phyloP scores from a whole-genome alignment of 2,329 filamentous ascomycete genomes.

The Fusarium buxicola region DNA sequence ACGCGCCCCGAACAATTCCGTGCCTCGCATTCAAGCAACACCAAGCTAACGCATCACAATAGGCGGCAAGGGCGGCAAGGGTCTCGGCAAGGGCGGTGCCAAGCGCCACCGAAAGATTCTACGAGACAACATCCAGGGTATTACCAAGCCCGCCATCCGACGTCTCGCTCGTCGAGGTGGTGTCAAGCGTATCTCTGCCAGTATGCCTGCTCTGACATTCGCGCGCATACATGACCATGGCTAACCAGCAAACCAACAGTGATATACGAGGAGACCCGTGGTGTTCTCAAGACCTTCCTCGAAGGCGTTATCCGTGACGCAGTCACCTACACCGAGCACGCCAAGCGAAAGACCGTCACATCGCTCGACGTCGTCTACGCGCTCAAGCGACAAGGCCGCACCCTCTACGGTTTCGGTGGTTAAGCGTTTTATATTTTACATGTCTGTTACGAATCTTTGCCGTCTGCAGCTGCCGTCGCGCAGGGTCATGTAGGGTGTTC shows the following conservation, averaged over 20 bases:
- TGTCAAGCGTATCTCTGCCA: slow-evolving; percentile 99
- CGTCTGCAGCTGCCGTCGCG: slow-evolving; percentile 28
- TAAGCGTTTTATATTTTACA: slow-evolving; percentile 60
- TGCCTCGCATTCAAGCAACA: slow-evolving; percentile 76
- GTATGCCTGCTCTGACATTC: slow-evolving; percentile 69
- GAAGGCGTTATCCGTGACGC: slow-evolving; percentile 81
- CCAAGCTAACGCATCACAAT: slow-evolving; percentile 62
- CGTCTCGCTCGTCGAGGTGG: slow-evolving; percentile 98
- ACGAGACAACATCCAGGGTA: slow-evolving; percentile 99
- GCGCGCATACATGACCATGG: slow-evolving; percentile 75
- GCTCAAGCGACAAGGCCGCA: slow-evolving; percentile 77
- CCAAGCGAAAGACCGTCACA: slow-evolving; percentile 84
- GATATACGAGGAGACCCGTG: slow-evolving; percentile 84
- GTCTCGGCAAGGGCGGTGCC: slow-evolving; percentile 96
- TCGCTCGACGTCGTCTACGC: slow-evolving; percentile 77
- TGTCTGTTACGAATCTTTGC: slow-evolving; percentile 53
- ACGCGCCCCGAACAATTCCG: not conserved
- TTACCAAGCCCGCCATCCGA: slow-evolving; percentile 97
- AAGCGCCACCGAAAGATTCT: slow-evolving; percentile 99
- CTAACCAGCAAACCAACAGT: slow-evolving; percentile 65
- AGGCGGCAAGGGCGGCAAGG: slow-evolving; percentile 97
- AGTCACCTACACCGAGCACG: slow-evolving; percentile 83
- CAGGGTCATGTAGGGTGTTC: slow-evolving; percentile 51
- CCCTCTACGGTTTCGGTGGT: slow-evolving; percentile 91
- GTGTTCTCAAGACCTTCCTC: slow-evolving; percentile 82